These are phyloP conservation scores for Trichosporon asahii DNA, from an alignment of 1,284 basidiomycete genomes.

Conservation along the genomic window DNA sequence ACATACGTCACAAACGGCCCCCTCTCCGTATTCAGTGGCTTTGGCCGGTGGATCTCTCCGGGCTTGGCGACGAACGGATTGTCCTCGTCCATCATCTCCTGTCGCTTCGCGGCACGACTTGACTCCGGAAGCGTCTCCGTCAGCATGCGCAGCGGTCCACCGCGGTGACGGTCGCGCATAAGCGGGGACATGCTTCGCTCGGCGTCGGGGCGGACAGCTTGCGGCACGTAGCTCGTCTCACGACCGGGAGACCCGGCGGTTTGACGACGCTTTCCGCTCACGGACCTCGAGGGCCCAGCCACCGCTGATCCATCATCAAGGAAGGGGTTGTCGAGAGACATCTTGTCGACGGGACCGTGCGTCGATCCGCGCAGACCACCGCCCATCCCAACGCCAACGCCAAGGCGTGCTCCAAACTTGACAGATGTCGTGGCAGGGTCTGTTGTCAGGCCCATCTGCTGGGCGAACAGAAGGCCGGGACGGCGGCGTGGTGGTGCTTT, in stretches of 20 bases:
- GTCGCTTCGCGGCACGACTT: slow-evolving; percentile 3
- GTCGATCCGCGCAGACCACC: slow-evolving; percentile 24
- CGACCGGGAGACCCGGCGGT: slow-evolving; percentile 13
- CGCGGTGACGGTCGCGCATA: not conserved
- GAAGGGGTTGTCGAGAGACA: slow-evolving; percentile 39
- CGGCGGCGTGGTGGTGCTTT: slow-evolving; percentile 28
- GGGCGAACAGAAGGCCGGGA: slow-evolving; percentile 45
- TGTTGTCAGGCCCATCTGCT: slow-evolving; percentile 42
- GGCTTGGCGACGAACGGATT: slow-evolving; percentile 45
- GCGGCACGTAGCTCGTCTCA: slow-evolving; percentile 23
- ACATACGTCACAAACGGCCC: slow-evolving; percentile 44
- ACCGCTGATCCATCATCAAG: slow-evolving; percentile 6
- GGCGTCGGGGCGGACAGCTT: slow-evolving; percentile 15
- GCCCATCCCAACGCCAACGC: slow-evolving; percentile 46
- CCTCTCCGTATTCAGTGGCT: slow-evolving; percentile 19
- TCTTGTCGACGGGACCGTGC: slow-evolving; percentile 34
- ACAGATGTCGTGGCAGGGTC: not conserved
- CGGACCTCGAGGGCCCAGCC: not conserved
- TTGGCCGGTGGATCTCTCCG: slow-evolving; percentile 27
- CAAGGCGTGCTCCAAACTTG: slow-evolving; percentile 29
- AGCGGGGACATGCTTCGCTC: slow-evolving; percentile 22
- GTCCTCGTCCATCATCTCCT: slow-evolving; percentile 35
- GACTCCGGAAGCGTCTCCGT: not conserved
- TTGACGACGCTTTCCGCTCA: slow-evolving; percentile 4
- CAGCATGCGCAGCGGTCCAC: slow-evolving; percentile 11